These are phyloP conservation scores for Iris pallida DNA, from an alignment of 116 monocot species.

Conservation along the genomic window DNA sequence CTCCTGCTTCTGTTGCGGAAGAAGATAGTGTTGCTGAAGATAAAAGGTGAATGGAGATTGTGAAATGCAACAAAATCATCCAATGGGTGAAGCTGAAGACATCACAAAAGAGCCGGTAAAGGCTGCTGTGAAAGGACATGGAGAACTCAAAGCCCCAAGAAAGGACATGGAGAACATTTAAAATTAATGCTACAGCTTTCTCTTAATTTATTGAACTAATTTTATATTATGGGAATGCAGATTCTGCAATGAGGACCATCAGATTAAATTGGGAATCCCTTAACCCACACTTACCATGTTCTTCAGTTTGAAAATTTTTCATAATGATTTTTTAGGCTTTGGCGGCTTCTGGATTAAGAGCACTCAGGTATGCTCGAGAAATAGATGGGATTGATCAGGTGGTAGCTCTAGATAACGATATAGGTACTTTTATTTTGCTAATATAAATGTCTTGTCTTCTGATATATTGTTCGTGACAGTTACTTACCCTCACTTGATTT, in stretches of 20 bases:
- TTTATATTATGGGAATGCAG: background rate
- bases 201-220: background rate
- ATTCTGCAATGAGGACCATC: too few relatives aligned
- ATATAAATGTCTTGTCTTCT: too few relatives aligned
- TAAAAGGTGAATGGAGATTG: conserved; percentile 21
- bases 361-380: conserved; percentile 84
- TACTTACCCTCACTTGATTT: background rate
- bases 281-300: background rate
- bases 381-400: conserved; percentile 71
- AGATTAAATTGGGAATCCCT: background rate
- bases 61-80: conserved; percentile 10
- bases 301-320: background rate
- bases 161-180: conserved; percentile 62
- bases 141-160: conserved; percentile 44
- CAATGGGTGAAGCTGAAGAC: conserved; percentile 8
- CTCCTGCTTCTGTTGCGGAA: conserved; percentile 12
- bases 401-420: conserved; percentile 72
- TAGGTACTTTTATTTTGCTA: conserved; percentile 42
- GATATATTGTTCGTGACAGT: background rate
- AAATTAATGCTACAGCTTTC: too few relatives aligned
- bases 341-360: conserved; percentile 87
- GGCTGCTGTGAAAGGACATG: conserved; percentile 13
- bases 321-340: conserved; percentile 52
- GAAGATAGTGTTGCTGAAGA: conserved; percentile 10
- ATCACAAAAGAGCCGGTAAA: conserved; percentile 12